These are phyloP conservation scores for Scedosporium minutisporum DNA, from an alignment of 2,329 filamentous ascomycete species.

Conservation along the genomic window DNA sequence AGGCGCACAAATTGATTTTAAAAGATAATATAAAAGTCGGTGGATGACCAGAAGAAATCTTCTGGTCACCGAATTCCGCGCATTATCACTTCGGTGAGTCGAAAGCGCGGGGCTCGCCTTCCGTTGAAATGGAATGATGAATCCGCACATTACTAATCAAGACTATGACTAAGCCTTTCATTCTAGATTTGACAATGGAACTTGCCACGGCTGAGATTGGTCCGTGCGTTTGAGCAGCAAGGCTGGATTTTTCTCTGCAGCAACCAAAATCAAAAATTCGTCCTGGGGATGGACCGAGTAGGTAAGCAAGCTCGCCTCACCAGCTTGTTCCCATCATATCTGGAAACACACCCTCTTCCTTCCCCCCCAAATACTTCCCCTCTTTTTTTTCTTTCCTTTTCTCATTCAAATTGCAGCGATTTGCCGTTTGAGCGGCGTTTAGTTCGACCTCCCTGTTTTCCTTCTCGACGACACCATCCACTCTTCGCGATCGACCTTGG, in stretches of 20 bases:
- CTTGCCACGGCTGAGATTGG: background rate
- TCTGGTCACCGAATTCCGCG: too few relatives aligned
- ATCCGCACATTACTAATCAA: too few relatives aligned
- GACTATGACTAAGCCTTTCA: too few relatives aligned
- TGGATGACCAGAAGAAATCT: too few relatives aligned
- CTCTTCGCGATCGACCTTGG: background rate
- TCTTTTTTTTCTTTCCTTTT: background rate
- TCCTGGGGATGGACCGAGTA: too few relatives aligned
- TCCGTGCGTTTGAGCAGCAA: background rate
- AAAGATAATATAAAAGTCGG: too few relatives aligned
- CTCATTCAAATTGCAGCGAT: background rate
- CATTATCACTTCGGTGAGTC: too few relatives aligned
- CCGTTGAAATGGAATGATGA: too few relatives aligned
- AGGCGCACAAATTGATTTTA: too few relatives aligned
- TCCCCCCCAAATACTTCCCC: background rate
- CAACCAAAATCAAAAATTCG: background rate
- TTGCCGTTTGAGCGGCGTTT: background rate
- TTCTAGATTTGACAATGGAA: too few relatives aligned
- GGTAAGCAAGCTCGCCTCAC: background rate
- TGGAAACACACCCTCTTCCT: background rate
- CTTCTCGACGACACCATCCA: background rate
- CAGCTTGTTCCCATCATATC: background rate
- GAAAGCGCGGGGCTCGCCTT: too few relatives aligned
- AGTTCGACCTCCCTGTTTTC: background rate
- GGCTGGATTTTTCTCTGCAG: constrained; percentile 1